Evolutionary conservation across 2,329 filamentous ascomycete species (phyloP).

Genomic region (Calonectria leucothoes): DNA sequence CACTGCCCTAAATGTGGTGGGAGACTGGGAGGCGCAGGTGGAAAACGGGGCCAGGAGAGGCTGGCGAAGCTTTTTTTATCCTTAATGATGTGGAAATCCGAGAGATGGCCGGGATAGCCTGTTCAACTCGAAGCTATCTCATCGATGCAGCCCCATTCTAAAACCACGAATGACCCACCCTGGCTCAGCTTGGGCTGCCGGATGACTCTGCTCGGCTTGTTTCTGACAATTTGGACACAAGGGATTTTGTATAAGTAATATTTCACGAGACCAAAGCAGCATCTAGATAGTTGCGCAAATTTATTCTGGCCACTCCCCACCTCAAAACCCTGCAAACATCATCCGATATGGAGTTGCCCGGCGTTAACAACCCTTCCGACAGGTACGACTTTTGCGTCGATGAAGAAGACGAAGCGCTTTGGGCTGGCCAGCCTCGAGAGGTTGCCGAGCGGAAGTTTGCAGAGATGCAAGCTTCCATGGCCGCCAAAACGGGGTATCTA

Average conservation of each 20-base stretch:
- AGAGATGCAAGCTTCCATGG: neutral
- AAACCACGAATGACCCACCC: neutral
- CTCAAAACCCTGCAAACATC: too few relatives aligned
- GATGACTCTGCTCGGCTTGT: neutral
- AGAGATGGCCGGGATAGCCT: neutral
- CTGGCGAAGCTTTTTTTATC: neutral
- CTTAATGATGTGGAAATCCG: neutral
- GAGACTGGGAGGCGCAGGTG: too few relatives aligned
- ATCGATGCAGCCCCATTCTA: neutral
- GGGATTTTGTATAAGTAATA: neutral
- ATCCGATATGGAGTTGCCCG: neutral
- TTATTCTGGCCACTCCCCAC: too few relatives aligned
- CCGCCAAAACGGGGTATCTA: neutral
- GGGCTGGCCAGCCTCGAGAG: neutral
- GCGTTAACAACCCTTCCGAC: too few relatives aligned
- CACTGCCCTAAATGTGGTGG: too few relatives aligned
- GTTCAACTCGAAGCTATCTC: neutral
- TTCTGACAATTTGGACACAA: neutral
- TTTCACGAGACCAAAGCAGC: neutral
- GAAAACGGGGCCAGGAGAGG: too few relatives aligned
- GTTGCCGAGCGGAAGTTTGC: neutral
- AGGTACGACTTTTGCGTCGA: neutral
- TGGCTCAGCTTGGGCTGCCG: neutral
- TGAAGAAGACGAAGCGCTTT: neutral
- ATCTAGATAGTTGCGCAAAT: too few relatives aligned